Conservation (phyloP, 2,329 filamentous ascomycete species). For the Lasiodiplodia theobromae region DNA sequence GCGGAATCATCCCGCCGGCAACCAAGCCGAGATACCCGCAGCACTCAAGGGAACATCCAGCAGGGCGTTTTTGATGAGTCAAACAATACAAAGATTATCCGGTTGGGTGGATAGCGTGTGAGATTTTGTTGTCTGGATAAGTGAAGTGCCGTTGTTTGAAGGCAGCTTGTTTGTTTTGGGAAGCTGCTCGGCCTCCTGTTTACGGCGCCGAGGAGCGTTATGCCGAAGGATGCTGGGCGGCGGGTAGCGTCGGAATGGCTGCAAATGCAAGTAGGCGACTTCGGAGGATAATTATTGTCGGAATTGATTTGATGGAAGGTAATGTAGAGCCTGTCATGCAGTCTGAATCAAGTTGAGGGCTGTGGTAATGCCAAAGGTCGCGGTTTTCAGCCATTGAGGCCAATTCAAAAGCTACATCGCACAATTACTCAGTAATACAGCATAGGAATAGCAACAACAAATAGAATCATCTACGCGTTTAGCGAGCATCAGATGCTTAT, state of each 20-base stretch:
- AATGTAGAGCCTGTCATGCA: background rate
- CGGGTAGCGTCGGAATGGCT: background rate
- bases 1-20: background rate
- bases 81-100: background rate
- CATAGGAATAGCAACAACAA: no score
- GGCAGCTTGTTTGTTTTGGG: background rate
- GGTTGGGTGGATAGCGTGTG: background rate
- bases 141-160: background rate
- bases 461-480: no score
- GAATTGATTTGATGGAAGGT: background rate
- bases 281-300: background rate
- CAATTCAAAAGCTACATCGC: no score
- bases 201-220: background rate
- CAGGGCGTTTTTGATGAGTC: background rate
- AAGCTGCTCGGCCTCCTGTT: background rate
- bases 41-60: background rate
- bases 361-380: background rate
- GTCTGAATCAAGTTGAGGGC: background rate
- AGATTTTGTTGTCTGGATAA: background rate
- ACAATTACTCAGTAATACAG: no score
- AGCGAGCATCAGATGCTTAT: no score
- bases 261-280: background rate
- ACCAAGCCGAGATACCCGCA: background rate
- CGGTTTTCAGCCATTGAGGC: no score
- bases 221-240: background rate